Evolutionary conservation across 2,329 filamentous ascomycete species (phyloP), one percentile per base, ranked within the genome.

Genomic region (Aspergillus phoenicis): DNA sequence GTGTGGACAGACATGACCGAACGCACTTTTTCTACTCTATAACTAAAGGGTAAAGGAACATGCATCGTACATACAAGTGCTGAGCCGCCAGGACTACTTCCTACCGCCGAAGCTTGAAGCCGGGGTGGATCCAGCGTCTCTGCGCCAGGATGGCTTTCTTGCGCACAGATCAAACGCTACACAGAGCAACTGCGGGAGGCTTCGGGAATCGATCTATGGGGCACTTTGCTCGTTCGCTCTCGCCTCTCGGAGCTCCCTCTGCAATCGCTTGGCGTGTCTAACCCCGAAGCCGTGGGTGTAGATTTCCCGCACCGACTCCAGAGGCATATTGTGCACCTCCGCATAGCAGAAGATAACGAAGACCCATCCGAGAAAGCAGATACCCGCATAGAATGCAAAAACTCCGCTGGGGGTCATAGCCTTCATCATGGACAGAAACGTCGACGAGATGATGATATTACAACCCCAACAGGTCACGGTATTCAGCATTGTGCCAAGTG

Each of bases 301-400:
- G 5, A 84, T 76, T 53, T 82, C 79, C 33, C 80, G 73, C n/a
- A 85, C 78, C 51, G 82, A 81, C 66, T 86, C 84, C 3, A 85
- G 72, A 17, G 82, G 80, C 77, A 85, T 81, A 10, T 83, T 82
- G 64, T 84, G 83, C 2, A 83, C 82, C 62, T 85, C 82, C 0
- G 83, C 83, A 64, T 84, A 85, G 64, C 74, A 83, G 71, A 83
- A 80, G 57, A 79, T 76, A 15, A 49, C 45, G 45, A 49, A 69
- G 26, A 71, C 63, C 64, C 65, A 66, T 13, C 83, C 54, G 4
- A 81, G 64, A 58, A 81, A 75, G 64, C 81, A 84, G 26, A 84
- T 81, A 0, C 73, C 79, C 1, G 80, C 77, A 59, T 84, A 84
- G 66, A 84, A 84, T 4, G 80, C 81, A 61, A 84, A 84, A 0